Conservation (phyloP, 2,329 filamentous ascomycete species). For the Coniochaeta prunicola region DNA sequence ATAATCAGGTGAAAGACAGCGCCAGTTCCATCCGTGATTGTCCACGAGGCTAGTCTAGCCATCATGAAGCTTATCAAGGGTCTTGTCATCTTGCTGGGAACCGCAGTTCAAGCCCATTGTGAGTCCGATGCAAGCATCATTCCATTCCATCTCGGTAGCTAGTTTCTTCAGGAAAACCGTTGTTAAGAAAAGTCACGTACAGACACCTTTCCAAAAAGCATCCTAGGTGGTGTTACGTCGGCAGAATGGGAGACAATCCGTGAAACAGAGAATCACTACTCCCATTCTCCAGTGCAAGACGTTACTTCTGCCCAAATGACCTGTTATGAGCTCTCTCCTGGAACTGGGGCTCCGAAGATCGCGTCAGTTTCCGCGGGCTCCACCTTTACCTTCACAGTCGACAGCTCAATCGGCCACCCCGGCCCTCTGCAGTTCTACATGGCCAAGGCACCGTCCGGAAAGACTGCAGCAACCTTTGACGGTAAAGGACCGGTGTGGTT, state of each 20-base stretch:
- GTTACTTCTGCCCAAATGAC: slow-evolving; percentile 31
- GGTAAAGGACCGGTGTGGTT: slow-evolving; percentile 32
- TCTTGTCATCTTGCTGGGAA: slow-evolving; percentile 11
- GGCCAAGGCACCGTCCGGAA: slow-evolving; percentile 28
- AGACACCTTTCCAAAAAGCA: slow-evolving; percentile 17
- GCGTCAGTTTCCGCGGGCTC: slow-evolving; percentile 29
- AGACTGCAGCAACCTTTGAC: slow-evolving; percentile 27
- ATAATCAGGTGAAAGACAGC: too few species aligned
- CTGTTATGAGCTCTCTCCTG: slow-evolving; percentile 28
- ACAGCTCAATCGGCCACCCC: slow-evolving; percentile 29
- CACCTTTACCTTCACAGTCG: slow-evolving; percentile 30
- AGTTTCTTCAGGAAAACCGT: not conserved
- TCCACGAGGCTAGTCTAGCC: not conserved
- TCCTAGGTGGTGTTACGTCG: slow-evolving; percentile 8
- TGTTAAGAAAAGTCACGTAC: not conserved
- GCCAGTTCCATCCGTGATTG: too few species aligned
- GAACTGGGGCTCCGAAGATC: slow-evolving; percentile 25
- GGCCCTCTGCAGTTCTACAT: slow-evolving; percentile 32
- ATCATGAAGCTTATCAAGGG: slow-evolving; percentile 17
- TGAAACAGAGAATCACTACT: slow-evolving; percentile 35
- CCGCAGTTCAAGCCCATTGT: slow-evolving; percentile 17
- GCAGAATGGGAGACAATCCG: slow-evolving; percentile 28
- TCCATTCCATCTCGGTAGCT: too few species aligned
- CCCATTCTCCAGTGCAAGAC: slow-evolving; percentile 31
- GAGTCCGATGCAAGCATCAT: not conserved